A percentile compares a stretch with the other conserved stretches of the same genome.
These are phyloP conservation scores for Erodium texanum DNA, from an alignment of 441 rosid genomes.

Conservation along the genomic window DNA sequence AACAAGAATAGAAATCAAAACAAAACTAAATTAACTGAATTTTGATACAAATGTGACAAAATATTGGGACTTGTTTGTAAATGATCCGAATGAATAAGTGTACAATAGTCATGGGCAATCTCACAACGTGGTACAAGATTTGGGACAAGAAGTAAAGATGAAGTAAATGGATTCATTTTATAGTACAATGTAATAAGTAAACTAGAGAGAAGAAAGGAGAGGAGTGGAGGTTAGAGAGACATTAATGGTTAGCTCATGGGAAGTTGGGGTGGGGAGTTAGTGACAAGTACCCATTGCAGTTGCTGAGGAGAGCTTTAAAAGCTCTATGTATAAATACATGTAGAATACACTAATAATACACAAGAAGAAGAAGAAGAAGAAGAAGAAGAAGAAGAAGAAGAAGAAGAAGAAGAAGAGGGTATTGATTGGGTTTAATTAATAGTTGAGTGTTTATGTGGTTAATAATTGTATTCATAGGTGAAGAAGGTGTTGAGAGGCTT, in stretches of 20 bases:
- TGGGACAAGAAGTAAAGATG: constrained; percentile 11
- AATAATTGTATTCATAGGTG: not conserved
- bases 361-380: not conserved
- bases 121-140: not conserved
- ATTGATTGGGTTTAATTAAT: not conserved
- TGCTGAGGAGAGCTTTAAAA: constrained; percentile 40
- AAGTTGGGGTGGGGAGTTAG: not conserved
- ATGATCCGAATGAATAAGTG: not conserved
- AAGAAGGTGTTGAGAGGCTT: not conserved
- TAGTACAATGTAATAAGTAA: not conserved
- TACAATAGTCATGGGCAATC: not conserved
- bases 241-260: constrained; percentile 18
- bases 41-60: too few relatives aligned
- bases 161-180: not conserved
- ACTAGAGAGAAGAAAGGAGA: not conserved
- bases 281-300: not conserved
- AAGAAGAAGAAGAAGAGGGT: not conserved
- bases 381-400: not conserved
- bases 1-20: too few relatives aligned
- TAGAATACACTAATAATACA: too few relatives aligned
- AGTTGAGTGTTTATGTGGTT: constrained; percentile 4
- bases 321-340: constrained; percentile 11
- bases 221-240: not conserved
- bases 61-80: not conserved
- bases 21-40: too few relatives aligned